A percentile compares a stretch with the other conserved stretches of the same genome.
Conservation (phyloP, 192 early-diverging fungal species). For the Gigaspora rosea region DNA sequence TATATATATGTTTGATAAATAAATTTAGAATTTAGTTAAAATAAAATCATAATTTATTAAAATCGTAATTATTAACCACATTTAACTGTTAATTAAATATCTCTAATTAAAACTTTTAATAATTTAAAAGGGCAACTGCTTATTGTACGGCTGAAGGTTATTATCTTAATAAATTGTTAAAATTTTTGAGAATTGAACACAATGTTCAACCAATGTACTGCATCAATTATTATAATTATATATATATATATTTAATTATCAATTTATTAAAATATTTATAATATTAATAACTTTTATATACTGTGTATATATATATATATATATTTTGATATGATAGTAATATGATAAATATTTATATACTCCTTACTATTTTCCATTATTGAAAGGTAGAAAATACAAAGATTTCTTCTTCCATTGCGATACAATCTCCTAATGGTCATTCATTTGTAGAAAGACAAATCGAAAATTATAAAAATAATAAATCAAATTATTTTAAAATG, state of each 20-base stretch:
- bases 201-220: slow-evolving; percentile 46
- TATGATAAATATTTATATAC: slow-evolving; percentile 60
- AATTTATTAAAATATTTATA: neutral
- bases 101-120: neutral
- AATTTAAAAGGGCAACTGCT: slow-evolving; percentile 60
- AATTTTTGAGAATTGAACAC: slow-evolving; percentile 51
- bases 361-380: slow-evolving; percentile 58
- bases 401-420: slow-evolving; percentile 37
- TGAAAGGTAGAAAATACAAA: slow-evolving; percentile 39
- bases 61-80: neutral
- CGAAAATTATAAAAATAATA: slow-evolving; percentile 46
- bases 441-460: slow-evolving; percentile 55
- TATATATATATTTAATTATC: neutral
- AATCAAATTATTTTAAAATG: slow-evolving; percentile 32
- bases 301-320: too few species aligned
- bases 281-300: too few species aligned
- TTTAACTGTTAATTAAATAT: neutral
- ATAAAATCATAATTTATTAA: neutral
- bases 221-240: neutral
- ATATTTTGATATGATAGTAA: slow-evolving; percentile 34
- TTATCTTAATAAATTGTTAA: slow-evolving; percentile 43
- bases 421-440: slow-evolving; percentile 50
- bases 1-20: neutral
- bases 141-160: slow-evolving; percentile 76
- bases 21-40: neutral